These are phyloP conservation scores for Raffaelea albimanens DNA, from an alignment of 2,329 filamentous ascomycete species.

Conservation along the genomic window DNA sequence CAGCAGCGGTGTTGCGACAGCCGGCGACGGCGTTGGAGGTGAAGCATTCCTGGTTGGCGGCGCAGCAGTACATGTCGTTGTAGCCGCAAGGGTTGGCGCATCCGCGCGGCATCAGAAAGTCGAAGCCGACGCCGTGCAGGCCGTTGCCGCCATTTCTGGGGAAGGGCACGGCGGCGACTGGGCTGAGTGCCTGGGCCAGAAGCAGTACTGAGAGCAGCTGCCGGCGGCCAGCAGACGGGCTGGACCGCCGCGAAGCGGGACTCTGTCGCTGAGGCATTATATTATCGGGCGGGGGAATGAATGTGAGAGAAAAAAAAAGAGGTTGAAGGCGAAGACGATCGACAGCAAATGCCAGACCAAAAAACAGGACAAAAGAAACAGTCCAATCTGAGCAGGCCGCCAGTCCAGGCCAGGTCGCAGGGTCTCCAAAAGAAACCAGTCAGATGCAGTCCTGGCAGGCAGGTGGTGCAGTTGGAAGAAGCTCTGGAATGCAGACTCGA, in stretches of 20 bases:
- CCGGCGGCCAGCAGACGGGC: not conserved
- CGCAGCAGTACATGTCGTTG: conserved; percentile 47
- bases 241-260: too few species aligned
- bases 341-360: too few species aligned
- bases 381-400: too few species aligned
- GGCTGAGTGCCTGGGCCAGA: conserved; percentile 3
- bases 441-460: too few species aligned
- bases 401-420: too few species aligned
- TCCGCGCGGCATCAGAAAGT: conserved; percentile 38
- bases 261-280: not conserved
- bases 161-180: conserved; percentile 35
- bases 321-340: too few species aligned
- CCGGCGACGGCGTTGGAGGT: conserved; percentile 41
- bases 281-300: too few species aligned
- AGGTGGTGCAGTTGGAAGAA: too few species aligned
- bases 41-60: conserved; percentile 36
- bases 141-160: conserved; percentile 34
- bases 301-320: too few species aligned
- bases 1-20: conserved; percentile 30
- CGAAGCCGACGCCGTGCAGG: conserved; percentile 37
- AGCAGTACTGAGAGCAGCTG: conserved; percentile 4
- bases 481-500: too few species aligned
- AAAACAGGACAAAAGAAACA: too few species aligned
- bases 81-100: conserved; percentile 46
- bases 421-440: too few species aligned